These are phyloP conservation scores for Starmerella geochares DNA, from an alignment of 805 yeast species.

Conservation along the genomic window DNA sequence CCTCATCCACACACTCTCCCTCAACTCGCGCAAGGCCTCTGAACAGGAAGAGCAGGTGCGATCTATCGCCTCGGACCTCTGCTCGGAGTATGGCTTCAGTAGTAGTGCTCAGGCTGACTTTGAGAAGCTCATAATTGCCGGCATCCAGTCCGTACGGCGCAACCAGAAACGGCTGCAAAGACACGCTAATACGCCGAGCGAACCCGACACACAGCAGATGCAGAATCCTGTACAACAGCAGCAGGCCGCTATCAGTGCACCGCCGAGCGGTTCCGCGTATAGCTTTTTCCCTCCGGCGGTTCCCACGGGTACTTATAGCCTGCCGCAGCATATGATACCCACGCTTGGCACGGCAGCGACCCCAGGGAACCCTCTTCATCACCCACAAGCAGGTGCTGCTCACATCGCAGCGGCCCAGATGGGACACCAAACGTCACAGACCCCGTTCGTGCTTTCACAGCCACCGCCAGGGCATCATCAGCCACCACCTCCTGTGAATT, in stretches of 20 bases:
- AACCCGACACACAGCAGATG: background rate
- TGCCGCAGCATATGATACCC: background rate
- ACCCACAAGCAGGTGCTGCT: background rate
- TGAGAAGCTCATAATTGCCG: constrained; percentile 83
- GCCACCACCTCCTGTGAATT: background rate
- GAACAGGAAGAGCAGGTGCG: constrained; percentile 82
- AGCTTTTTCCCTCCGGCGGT: background rate
- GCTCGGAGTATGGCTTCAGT: constrained; percentile 69
- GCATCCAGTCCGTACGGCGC: constrained; percentile 84
- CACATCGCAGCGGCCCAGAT: background rate
- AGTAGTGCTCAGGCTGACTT: constrained; percentile 55
- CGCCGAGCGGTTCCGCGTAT: background rate
- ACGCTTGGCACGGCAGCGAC: background rate
- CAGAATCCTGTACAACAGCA: background rate
- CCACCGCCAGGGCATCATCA: background rate
- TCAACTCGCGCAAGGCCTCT: constrained; percentile 66
- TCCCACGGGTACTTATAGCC: background rate
- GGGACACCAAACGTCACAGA: background rate
- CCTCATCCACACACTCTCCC: constrained; percentile 63
- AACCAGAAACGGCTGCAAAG: constrained; percentile 41
- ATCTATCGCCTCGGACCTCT: constrained; percentile 63
- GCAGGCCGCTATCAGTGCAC: background rate
- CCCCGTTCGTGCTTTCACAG: background rate
- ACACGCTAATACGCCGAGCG: constrained; percentile 5
- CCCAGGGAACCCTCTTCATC: background rate